phyloP scores from a whole-genome alignment of 169 alveolate species.

The Plasmodium coatneyi region DNA sequence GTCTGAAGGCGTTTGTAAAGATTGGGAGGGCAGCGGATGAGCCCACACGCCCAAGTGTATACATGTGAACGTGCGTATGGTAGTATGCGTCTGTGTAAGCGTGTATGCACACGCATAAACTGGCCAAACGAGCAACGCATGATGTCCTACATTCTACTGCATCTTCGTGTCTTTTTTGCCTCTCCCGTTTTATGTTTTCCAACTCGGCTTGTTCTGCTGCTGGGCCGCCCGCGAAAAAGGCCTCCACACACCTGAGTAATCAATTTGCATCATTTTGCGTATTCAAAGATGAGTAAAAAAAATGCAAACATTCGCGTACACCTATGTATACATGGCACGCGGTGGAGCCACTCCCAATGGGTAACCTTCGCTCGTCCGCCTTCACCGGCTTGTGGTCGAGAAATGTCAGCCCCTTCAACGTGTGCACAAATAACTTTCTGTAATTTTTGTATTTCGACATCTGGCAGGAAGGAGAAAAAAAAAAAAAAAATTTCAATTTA shows the following conservation, averaged over 20 bases:
- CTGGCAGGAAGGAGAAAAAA: not conserved
- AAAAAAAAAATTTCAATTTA: not conserved
- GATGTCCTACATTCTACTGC: conserved; percentile 44
- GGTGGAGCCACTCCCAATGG: not conserved
- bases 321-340: not conserved
- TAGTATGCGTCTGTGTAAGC: not conserved
- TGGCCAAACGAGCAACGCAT: not conserved
- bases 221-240: conserved; percentile 57
- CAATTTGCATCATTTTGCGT: not conserved
- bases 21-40: not conserved
- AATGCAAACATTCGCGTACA: not conserved
- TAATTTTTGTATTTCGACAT: conserved; percentile 38
- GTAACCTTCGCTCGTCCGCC: conserved; percentile 65
- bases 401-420: conserved; percentile 34
- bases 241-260: conserved; percentile 47
- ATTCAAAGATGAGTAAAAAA: not conserved
- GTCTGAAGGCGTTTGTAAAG: conserved; percentile 16
- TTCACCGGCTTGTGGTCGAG: conserved; percentile 59
- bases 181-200: conserved; percentile 49
- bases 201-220: conserved; percentile 37
- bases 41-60: not conserved
- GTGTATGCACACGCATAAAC: not conserved
- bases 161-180: conserved; percentile 31
- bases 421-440: conserved; percentile 53
- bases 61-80: not conserved